Evolutionary conservation across 345 rosid species (phyloP).

Genomic region (Lepidium africanum): DNA sequence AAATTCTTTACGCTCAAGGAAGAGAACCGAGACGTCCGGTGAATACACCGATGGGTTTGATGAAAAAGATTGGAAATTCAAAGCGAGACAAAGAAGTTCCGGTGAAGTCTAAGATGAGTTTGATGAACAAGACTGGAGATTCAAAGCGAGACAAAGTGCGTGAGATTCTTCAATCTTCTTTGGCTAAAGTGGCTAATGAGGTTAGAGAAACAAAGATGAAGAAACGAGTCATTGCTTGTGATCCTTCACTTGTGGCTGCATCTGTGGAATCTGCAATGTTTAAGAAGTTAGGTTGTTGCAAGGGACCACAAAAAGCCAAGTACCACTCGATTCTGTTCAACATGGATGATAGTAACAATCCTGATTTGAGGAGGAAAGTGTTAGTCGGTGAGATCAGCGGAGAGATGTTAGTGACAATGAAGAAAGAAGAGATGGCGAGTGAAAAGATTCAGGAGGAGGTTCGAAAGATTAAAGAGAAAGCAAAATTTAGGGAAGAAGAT

Average conservation of each 20-base stretch:
- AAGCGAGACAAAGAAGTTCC: not conserved
- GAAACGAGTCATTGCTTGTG: not conserved
- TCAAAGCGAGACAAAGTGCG: slow-evolving; percentile 17
- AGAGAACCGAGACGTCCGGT: not conserved
- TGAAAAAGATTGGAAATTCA: not conserved
- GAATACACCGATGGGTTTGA: not conserved
- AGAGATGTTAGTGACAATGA: slow-evolving; percentile 9
- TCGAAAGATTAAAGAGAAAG: not conserved
- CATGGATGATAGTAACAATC: slow-evolving; percentile 15
- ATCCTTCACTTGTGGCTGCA: not conserved
- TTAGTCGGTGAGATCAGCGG: slow-evolving; percentile 7
- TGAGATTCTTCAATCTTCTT: not conserved
- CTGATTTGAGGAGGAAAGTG: slow-evolving; percentile 18
- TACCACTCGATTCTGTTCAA: slow-evolving; percentile 14
- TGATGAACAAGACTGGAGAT: not conserved
- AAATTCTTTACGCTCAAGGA: slow-evolving; percentile 5
- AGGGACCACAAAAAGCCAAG: not conserved
- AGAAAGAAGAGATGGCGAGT: slow-evolving; percentile 11
- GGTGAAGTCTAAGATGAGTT: too few relatives aligned
- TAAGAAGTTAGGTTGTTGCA: not conserved
- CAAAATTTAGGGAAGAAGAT: not conserved
- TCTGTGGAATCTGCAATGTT: slow-evolving; percentile 2
- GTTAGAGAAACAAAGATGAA: not conserved
- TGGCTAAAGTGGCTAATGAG: slow-evolving; percentile 9
- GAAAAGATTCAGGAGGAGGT: slow-evolving; percentile 11